phyloP scores from a whole-genome alignment of 2,329 filamentous ascomycete species.

The Graphilbum sp. region DNA sequence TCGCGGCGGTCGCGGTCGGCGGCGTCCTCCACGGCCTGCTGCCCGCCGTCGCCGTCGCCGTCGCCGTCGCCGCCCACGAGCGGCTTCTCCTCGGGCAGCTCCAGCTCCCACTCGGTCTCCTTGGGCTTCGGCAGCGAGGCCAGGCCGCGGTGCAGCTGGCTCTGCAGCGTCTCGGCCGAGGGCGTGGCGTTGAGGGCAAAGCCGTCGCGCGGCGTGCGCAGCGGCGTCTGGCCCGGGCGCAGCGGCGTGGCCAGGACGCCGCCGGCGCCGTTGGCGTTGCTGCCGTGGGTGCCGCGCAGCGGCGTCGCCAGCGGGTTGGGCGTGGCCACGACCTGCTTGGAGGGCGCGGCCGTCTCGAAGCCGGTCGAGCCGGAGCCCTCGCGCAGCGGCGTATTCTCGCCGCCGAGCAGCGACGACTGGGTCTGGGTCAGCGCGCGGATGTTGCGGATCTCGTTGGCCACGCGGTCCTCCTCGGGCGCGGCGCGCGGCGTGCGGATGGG shows the following conservation, averaged over 20 bases:
- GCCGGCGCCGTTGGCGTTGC: slow-evolving; percentile 55
- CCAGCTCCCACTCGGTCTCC: slow-evolving; percentile 85
- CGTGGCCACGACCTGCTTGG: slow-evolving; percentile 68
- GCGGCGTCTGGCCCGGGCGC: slow-evolving; percentile 50
- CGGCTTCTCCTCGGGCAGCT: slow-evolving; percentile 67
- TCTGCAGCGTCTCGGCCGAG: slow-evolving; percentile 25
- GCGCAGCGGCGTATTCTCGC: slow-evolving; percentile 80
- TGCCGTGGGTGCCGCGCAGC: slow-evolving; percentile 75
- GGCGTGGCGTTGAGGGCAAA: slow-evolving; percentile 53
- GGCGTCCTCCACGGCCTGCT: slow-evolving; percentile 40
- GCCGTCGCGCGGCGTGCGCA: slow-evolving; percentile 64
- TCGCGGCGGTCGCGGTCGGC: slow-evolving; percentile 70
- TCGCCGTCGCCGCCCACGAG: slow-evolving; percentile 49
- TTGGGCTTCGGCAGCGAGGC: slow-evolving; percentile 80
- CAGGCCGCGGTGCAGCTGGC: slow-evolving; percentile 56
- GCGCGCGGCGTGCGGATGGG: slow-evolving; percentile 87
- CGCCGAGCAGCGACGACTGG: slow-evolving; percentile 81
- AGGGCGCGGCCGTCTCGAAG: slow-evolving; percentile 70
- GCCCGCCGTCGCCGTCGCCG: slow-evolving; percentile 19
- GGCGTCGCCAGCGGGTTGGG: slow-evolving; percentile 94
- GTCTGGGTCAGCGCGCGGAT: slow-evolving; percentile 85
- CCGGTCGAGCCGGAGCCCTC: slow-evolving; percentile 72
- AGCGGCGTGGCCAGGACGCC: slow-evolving; percentile 8
- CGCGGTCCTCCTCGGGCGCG: slow-evolving; percentile 82
- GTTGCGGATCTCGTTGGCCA: slow-evolving; percentile 92